Evolutionary conservation across 257 asterid genomes (phyloP), one percentile per base, ranked within the genome.

Genomic region (Parsonsia alboflavescens): DNA sequence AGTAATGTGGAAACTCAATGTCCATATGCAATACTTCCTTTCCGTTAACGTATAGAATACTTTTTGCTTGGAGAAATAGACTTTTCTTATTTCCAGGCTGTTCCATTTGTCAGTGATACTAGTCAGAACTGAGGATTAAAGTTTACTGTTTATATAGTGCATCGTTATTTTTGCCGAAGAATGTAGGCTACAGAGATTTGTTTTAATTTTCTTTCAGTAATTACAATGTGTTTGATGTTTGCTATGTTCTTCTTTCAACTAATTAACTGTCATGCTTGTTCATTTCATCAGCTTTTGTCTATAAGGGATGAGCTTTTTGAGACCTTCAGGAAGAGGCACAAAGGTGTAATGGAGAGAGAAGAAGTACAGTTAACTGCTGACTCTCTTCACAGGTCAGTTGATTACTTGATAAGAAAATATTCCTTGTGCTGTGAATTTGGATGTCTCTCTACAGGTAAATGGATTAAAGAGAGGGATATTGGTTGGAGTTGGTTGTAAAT

Each of bases 301-400:
- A 92, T 95, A 77, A 85, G 98, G 81, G 93, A 92, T 58, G 99
- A 95, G 81, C 97, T 95, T 79, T 92, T 95, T 76, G 96, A 95
- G 91, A 95, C 99, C 44, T 95, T 95, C 78, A 82, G 93, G 84
- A 95, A 95, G 80, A 89, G 99, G 86, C 89, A 95, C 71, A 95
- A 92, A 81, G 96, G 97, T 68, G 96, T 82, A 71, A 95, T 95
- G 97, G 96, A 88, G 74, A 96, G 86, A 78, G 94, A 88, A 85
- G 98, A 92, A 87, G 96, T 92, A 81, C 96, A 92, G 79, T 75
- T 95, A 90, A 95, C 98, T 33, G 86, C 96, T 67, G 91, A 95
- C 80, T 89, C 99, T 50, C 87, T 95, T 44, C 99, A 88, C 76
- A 95, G 98, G 99, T 92, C 82, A 72, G 84, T 80, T 74, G 41